Evolutionary conservation across 163 green algal species (phyloP).

Genomic region (Coccomyxa subellipsoidea): DNA sequence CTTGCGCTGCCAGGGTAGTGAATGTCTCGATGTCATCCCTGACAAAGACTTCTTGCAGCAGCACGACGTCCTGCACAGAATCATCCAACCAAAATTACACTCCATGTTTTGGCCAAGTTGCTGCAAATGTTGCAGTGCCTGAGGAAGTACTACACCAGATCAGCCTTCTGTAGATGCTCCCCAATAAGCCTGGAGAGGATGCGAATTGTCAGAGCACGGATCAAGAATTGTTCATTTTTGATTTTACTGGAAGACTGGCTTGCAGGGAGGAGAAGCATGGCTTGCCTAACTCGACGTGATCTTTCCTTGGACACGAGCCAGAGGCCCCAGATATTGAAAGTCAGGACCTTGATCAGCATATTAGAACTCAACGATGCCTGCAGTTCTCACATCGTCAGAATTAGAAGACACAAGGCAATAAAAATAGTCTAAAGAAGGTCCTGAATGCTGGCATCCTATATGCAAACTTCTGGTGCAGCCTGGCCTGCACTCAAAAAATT

Average conservation of each 20-base stretch:
- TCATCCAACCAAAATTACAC: no score
- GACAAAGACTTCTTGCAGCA: not conserved
- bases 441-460: no score
- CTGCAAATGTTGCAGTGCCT: no score
- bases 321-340: not conserved
- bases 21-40: not conserved
- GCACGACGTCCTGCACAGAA: not conserved
- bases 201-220: no score
- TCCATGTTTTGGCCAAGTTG: no score
- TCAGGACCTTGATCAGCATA: not conserved
- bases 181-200: not conserved
- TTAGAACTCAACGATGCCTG: not conserved
- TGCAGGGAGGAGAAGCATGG: not conserved
- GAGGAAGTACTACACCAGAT: not conserved
- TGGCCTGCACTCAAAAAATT: no score
- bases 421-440: no score
- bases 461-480: no score
- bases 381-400: no score
- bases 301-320: slow-evolving; percentile 6
- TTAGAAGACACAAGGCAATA: no score
- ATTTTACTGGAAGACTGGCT: no score
- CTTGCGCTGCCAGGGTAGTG: not conserved
- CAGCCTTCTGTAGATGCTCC: not conserved
- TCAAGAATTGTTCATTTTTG: no score
- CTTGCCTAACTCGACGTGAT: not conserved